Percentiles rank a stretch among this genome's conserved stretches.
Evolutionary conservation across 352 stramenopile genomes (phyloP).

Genomic region (Pythium angustatum): DNA sequence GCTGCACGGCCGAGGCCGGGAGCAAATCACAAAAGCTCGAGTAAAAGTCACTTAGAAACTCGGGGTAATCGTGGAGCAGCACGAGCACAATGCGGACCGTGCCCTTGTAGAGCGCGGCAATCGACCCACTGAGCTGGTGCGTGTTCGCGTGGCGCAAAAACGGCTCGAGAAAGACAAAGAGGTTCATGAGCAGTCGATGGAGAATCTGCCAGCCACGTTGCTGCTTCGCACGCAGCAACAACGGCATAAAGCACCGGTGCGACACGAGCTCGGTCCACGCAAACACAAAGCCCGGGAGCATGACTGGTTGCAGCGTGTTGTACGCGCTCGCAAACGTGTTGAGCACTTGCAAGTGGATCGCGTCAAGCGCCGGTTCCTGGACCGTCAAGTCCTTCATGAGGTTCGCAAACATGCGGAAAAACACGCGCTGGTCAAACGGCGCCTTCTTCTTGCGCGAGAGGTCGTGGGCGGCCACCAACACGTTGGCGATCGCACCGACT

Average conservation of each 20-base stretch:
- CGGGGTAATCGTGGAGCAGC: slow-evolving; percentile 98
- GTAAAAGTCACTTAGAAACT: slow-evolving; percentile 98
- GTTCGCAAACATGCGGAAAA: slow-evolving; percentile 98
- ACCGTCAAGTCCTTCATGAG: slow-evolving; percentile 97
- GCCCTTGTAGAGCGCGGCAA: slow-evolving; percentile 97
- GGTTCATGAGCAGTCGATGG: slow-evolving; percentile 96
- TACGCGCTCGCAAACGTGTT: slow-evolving; percentile 97
- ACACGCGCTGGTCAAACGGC: slow-evolving; percentile 97
- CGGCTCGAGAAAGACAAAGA: slow-evolving; percentile 98
- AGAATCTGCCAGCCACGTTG: slow-evolving; percentile 97
- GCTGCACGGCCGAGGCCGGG: slow-evolving; percentile 95
- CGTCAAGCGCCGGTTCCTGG: slow-evolving; percentile 92
- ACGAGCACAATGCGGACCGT: slow-evolving; percentile 97
- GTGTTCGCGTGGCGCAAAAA: slow-evolving; percentile 92
- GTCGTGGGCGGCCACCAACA: slow-evolving; percentile 90
- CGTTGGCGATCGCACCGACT: slow-evolving; percentile 93
- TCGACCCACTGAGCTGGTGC: slow-evolving; percentile 83
- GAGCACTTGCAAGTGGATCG: slow-evolving; percentile 94
- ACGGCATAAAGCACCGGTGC: slow-evolving; percentile 98
- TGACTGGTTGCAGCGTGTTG: slow-evolving; percentile 95
- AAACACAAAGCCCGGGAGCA: slow-evolving; percentile 97
- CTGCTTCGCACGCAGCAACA: slow-evolving; percentile 92
- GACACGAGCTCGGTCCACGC: slow-evolving; percentile 98
- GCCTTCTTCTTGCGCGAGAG: slow-evolving; percentile 82
- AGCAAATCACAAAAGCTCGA: slow-evolving; percentile 98